Conservation (phyloP, 2,329 filamentous ascomycete species). For the Hypoxylon sp. region DNA sequence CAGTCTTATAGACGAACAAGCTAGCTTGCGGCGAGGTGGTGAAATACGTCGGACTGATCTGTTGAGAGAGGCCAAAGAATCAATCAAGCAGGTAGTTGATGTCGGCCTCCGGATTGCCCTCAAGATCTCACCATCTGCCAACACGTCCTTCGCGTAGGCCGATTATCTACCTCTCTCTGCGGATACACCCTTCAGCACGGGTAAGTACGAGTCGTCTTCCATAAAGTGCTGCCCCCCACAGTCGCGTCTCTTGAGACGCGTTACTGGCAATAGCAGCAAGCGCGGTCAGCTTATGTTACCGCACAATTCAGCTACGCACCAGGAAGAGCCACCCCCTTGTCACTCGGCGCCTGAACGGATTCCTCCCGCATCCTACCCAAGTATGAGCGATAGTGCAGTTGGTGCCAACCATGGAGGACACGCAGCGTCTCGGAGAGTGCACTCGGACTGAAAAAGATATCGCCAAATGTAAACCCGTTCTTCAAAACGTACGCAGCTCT, state of each 20-base stretch:
- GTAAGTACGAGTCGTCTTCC: too few species aligned
- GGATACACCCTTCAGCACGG: conserved; percentile 18
- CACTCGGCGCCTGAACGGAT: conserved; percentile 6
- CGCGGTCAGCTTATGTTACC: conserved; percentile 17
- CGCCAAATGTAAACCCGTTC: conserved; percentile 16
- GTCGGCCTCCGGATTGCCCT: conserved; percentile 7
- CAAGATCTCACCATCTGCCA: neutral
- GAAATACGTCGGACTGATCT: conserved; percentile 16
- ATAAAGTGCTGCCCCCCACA: conserved; percentile 22
- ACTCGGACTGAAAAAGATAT: conserved; percentile 23
- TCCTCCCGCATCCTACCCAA: conserved; percentile 13
- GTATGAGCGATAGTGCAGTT: conserved; percentile 19
- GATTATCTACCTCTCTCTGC: conserved; percentile 13
- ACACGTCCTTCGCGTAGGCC: conserved; percentile 13
- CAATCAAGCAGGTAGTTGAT: conserved; percentile 20
- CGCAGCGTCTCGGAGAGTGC: conserved; percentile 14
- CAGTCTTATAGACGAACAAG: conserved; percentile 7
- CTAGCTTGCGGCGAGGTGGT: conserved; percentile 11
- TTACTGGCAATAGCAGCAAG: conserved; percentile 15
- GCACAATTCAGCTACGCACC: conserved; percentile 9
- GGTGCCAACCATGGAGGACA: conserved; percentile 9
- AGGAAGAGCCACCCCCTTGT: conserved; percentile 18
- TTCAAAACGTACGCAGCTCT: conserved; percentile 18
- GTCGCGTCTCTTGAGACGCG: conserved; percentile 10
- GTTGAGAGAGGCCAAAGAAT: conserved; percentile 24